Base-by-base conservation (phyloP, 1,284 basidiomycete species). In the Trametes polyzona region DNA sequence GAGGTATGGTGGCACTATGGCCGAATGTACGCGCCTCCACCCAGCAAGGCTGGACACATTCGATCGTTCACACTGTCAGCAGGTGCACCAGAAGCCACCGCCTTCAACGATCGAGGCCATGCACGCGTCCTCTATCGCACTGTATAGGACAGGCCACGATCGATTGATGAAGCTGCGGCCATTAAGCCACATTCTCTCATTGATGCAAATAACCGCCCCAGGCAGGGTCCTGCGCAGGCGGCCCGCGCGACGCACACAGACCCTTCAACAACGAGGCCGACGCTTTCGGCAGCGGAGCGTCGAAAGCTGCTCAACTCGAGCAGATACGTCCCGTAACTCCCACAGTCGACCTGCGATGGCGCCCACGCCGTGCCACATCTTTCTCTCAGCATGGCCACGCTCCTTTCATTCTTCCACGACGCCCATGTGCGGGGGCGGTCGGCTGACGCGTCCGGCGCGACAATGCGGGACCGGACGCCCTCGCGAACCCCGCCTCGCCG, bases 361-460 rank as follows among this genome's bases (percentile, higher is more conserved):
- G 37, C 48, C 27, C 37, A 50, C 48, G 48, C 24, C 32, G 48
- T 8, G 21, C 36, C 26, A 10, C 27, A 21, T 29, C 6, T n/a
- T 27, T 21, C 47, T 32, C 47, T 8, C 47, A 17, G 17, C 9
- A 14, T 37, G 19, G 16, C 17, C 37, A 29, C 23, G 48, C 29
- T 21, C 3, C 5, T 29, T 41, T 50, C 48, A 33, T 50, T 40
- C 48, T 29, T n/a, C 48, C 48, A 50, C 48, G 48, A 16, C 48
- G 19, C 8, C 48, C 48, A 32, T 41, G 36, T 41, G 48, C 29
- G 27, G 21, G 19, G 11, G 19, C 27, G 23, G 48, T 32, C 48
- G 14, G 37, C 37, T 50, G 48, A 41, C 19, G 19, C 27, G 27
- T 21, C n/a, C n/a, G n/a, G n/a, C n/a, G n/a, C n/a, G n/a, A n/a